These are phyloP conservation scores for Teunomyces cretensis DNA, from an alignment of 805 yeast genomes.

Conservation along the genomic window DNA sequence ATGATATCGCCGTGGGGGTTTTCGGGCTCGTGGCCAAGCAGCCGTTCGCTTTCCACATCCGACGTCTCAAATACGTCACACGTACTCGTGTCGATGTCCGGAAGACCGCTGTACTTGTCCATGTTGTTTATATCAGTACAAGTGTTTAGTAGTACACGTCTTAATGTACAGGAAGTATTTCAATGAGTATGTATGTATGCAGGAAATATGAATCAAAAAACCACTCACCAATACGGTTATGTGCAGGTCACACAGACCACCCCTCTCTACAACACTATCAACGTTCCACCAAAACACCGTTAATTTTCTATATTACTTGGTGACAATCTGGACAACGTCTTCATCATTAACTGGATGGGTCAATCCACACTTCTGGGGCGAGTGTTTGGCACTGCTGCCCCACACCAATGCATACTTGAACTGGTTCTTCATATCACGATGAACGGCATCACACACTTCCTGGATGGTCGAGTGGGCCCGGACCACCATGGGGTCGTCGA, in stretches of 20 bases:
- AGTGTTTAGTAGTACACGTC: too few relatives aligned
- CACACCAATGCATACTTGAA: slow-evolving; percentile 94
- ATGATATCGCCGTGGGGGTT: slow-evolving; percentile 1
- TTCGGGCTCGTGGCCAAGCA: slow-evolving; percentile 7
- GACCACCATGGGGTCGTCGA: slow-evolving; percentile 88
- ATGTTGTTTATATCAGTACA: slow-evolving; percentile 1
- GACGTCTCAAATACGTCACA: slow-evolving; percentile 48
- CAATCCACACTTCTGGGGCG: slow-evolving; percentile 95
- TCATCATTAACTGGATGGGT: slow-evolving; percentile 83
- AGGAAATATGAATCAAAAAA: too few relatives aligned
- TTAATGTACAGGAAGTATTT: too few relatives aligned
- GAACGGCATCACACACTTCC: slow-evolving; percentile 88
- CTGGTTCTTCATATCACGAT: slow-evolving; percentile 86
- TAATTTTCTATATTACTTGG: slow-evolving; percentile 50
- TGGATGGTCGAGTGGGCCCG: slow-evolving; percentile 75
- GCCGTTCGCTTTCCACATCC: slow-evolving; percentile 37
- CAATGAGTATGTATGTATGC: too few relatives aligned
- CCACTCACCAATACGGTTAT: too few relatives aligned
- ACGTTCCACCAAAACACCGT: too few relatives aligned
- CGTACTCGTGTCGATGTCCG: slow-evolving; percentile 16
- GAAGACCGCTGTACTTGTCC: slow-evolving; percentile 16
- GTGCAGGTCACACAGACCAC: too few relatives aligned
- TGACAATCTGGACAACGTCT: slow-evolving; percentile 88
- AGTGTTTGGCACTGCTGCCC: slow-evolving; percentile 94
- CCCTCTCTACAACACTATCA: too few relatives aligned